Evolutionary conservation across 2,329 filamentous ascomycete species (phyloP).

Genomic region (Dryadomyces quercivorus): DNA sequence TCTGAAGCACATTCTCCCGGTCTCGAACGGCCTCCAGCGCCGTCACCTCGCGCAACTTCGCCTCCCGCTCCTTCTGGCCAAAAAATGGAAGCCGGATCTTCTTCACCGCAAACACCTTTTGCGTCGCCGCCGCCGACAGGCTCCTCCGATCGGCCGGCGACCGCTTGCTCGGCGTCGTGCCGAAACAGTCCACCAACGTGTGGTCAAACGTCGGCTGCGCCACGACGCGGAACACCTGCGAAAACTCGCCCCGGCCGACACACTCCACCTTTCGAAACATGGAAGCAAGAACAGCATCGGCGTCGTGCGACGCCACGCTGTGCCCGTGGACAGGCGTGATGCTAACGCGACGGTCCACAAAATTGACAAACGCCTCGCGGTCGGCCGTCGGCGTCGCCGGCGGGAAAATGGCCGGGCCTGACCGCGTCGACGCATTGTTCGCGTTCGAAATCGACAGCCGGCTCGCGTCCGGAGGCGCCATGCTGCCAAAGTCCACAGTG

Average conservation of each 20-base stretch:
- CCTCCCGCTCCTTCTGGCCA: conserved; percentile 67
- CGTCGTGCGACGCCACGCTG: conserved; percentile 54
- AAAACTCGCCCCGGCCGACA: conserved; percentile 85
- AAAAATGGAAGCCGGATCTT: conserved; percentile 73
- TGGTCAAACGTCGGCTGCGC: conserved; percentile 15
- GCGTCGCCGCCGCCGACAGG: conserved; percentile 25
- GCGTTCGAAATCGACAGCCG: conserved; percentile 67
- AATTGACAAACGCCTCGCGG: conserved; percentile 36
- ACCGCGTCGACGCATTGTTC: conserved; percentile 16
- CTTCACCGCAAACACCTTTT: conserved; percentile 79
- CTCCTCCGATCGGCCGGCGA: conserved; percentile 17
- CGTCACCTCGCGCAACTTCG: conserved; percentile 73
- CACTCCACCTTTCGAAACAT: conserved; percentile 73
- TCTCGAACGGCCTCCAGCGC: conserved; percentile 66
- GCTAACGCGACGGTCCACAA: conserved; percentile 43
- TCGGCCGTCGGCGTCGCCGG: conserved; percentile 74
- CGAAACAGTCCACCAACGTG: conserved; percentile 23
- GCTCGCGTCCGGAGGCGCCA: conserved; percentile 69
- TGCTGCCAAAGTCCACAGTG: conserved; percentile 13
- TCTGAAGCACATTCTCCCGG: conserved; percentile 74
- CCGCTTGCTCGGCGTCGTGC: conserved; percentile 11
- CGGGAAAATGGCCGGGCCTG: conserved; percentile 26
- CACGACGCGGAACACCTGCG: conserved; percentile 74
- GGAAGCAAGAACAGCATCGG: conserved; percentile 61
- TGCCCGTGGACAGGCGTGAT: conserved; percentile 62